Evolutionary conservation across 225 moss, liverwort and hornwort genomes (phyloP).

Genomic region (Anthoceros angustus): DNA sequence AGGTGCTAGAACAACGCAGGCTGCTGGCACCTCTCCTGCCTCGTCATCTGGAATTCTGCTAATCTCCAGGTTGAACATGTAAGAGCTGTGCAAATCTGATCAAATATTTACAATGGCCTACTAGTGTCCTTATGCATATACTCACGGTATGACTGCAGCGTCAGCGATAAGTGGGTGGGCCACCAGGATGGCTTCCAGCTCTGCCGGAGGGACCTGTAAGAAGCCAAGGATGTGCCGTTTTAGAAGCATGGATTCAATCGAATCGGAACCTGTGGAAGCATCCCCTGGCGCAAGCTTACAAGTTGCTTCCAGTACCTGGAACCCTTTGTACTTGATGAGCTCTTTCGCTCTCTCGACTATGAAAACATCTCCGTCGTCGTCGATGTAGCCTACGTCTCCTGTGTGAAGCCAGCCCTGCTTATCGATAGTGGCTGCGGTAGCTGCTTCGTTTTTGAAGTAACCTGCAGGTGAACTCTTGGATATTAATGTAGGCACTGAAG

Average conservation of each 20-base stretch:
- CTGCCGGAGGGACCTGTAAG: slow-evolving; percentile 76
- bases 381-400: slow-evolving; percentile 80
- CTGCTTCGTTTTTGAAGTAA: slow-evolving; percentile 56
- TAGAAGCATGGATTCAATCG: background rate
- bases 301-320: slow-evolving; percentile 47
- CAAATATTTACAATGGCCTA: background rate
- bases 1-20: slow-evolving; percentile 53
- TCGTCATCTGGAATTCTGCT: slow-evolving; percentile 74
- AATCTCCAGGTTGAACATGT: background rate
- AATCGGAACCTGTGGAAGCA: slow-evolving; percentile 8
- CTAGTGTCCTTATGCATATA: background rate
- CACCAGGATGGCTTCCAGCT: slow-evolving; percentile 29
- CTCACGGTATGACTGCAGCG: slow-evolving; percentile 84
- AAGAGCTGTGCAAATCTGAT: background rate
- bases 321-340: slow-evolving; percentile 97
- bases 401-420: slow-evolving; percentile 75
- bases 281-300: slow-evolving; percentile 10
- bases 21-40: slow-evolving; percentile 79
- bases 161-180: slow-evolving; percentile 51
- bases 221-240: background rate
- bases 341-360: slow-evolving; percentile 90
- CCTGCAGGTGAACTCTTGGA: slow-evolving; percentile 20
- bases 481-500: no score
- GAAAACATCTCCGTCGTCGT: slow-evolving; percentile 70
- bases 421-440: slow-evolving; percentile 53